Conservation (phyloP, 73 alveolate species). For the Diophrys sp. region DNA sequence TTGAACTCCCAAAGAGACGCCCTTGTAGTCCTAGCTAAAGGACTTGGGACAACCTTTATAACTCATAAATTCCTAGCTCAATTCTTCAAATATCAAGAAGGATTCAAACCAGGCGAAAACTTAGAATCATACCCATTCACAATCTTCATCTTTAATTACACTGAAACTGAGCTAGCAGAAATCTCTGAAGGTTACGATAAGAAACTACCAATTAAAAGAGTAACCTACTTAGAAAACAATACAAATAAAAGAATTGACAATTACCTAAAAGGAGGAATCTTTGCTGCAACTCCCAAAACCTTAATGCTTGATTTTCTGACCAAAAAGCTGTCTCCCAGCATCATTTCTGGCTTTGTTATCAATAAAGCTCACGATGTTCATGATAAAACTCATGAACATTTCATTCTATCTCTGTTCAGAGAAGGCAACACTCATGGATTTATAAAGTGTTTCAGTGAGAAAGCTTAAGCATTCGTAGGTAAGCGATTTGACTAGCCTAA, state of each 20-base stretch:
- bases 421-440: slow-evolving; percentile 39
- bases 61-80: background rate
- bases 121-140: background rate
- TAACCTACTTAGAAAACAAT: background rate
- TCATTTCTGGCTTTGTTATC: slow-evolving; percentile 37
- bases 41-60: background rate
- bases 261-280: slow-evolving; percentile 49
- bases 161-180: background rate
- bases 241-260: background rate
- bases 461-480: slow-evolving; percentile 19
- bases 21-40: background rate
- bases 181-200: background rate
- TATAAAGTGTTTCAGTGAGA: slow-evolving; percentile 32
- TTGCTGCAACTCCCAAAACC: slow-evolving; percentile 32
- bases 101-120: background rate
- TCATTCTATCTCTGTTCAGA: slow-evolving; percentile 18
- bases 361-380: slow-evolving; percentile 25
- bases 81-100: background rate
- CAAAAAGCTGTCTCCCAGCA: slow-evolving; percentile 36
- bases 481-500: slow-evolving; percentile 16
- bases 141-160: background rate
- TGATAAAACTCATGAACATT: slow-evolving; percentile 21
- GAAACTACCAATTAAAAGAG: background rate
- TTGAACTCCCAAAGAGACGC: background rate
- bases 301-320: slow-evolving; percentile 49